phyloP scores from a whole-genome alignment of 2,329 filamentous ascomycete genomes.

The Coniochaeta sp. region DNA sequence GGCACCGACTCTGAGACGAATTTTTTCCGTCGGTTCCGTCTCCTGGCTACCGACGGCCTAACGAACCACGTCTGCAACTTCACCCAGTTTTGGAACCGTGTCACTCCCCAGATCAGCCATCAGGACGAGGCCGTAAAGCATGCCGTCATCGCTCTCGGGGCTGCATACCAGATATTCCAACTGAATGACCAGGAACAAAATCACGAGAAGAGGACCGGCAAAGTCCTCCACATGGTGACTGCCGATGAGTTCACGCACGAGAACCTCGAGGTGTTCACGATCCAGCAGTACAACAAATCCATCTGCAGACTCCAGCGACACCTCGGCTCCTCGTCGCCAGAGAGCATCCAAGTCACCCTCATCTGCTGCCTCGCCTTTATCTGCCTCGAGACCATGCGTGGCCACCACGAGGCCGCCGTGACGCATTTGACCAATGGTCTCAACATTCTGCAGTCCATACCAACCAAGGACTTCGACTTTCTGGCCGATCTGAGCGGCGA shows the following conservation, averaged over 20 bases:
- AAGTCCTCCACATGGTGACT: not conserved
- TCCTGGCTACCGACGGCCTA: constrained; percentile 20
- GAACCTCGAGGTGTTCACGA: constrained; percentile 26
- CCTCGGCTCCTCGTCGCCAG: constrained; percentile 13
- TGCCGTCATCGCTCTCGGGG: constrained; percentile 25
- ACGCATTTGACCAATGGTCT: constrained; percentile 20
- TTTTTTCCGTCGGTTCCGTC: constrained; percentile 27
- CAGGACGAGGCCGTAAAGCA: constrained; percentile 23
- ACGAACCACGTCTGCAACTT: constrained; percentile 20
- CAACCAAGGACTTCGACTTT: constrained; percentile 12
- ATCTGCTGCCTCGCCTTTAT: constrained; percentile 21
- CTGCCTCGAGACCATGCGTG: constrained; percentile 18
- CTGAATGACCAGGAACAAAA: constrained; percentile 2
- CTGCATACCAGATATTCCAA: constrained; percentile 21
- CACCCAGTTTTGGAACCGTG: constrained; percentile 21
- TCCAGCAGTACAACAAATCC: constrained; percentile 30
- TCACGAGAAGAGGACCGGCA: not conserved
- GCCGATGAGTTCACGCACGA: constrained; percentile 12
- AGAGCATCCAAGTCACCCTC: constrained; percentile 18
- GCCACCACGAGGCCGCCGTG: constrained; percentile 15
- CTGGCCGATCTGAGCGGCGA: constrained; percentile 7
- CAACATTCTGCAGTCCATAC: constrained; percentile 17
- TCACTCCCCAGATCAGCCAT: constrained; percentile 22
- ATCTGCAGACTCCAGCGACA: constrained; percentile 24
- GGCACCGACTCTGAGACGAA: constrained; percentile 25